Evolutionary conservation across 352 stramenopile species (phyloP).

Genomic region (Phytophthora nicotianae): DNA sequence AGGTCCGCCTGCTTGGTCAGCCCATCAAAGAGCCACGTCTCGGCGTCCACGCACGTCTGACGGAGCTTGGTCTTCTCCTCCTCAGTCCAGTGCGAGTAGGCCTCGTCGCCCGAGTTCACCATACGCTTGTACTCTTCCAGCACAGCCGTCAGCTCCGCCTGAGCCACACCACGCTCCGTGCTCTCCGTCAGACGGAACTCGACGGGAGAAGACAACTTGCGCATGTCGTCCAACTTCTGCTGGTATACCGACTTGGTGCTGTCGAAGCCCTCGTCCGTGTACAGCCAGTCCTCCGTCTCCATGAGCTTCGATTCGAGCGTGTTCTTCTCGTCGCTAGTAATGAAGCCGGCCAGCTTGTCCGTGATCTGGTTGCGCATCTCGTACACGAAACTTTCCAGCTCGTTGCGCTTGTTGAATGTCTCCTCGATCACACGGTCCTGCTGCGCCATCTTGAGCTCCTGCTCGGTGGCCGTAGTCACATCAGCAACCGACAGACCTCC

Average conservation of each 20-base stretch:
- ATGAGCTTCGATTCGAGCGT: slow-evolving; percentile 90
- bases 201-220: slow-evolving; percentile 92
- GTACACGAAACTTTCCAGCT: slow-evolving; percentile 99
- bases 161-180: slow-evolving; percentile 86
- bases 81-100: slow-evolving; percentile 95
- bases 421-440: slow-evolving; percentile 96
- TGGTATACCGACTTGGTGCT: slow-evolving; percentile 97
- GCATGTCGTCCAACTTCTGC: slow-evolving; percentile 95
- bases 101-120: slow-evolving; percentile 93
- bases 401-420: slow-evolving; percentile 99
- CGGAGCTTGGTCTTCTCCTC: slow-evolving; percentile 95
- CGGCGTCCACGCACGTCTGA: slow-evolving; percentile 86
- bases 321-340: slow-evolving; percentile 89
- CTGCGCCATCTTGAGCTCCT: slow-evolving; percentile 96
- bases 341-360: slow-evolving; percentile 85
- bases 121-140: slow-evolving; percentile 96
- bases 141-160: slow-evolving; percentile 91
- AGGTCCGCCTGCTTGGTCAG: slow-evolving; percentile 94
- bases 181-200: slow-evolving; percentile 93
- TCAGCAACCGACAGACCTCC: slow-evolving; percentile 62
- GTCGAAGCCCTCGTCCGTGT: slow-evolving; percentile 99
- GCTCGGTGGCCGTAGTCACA: slow-evolving; percentile 76
- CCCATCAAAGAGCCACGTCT: slow-evolving; percentile 96
- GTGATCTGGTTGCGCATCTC: slow-evolving; percentile 97
- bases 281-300: slow-evolving; percentile 98